Evolutionary conservation across 164 flowering plant genomes (phyloP).

Genomic region (Dillenia turbinata): DNA sequence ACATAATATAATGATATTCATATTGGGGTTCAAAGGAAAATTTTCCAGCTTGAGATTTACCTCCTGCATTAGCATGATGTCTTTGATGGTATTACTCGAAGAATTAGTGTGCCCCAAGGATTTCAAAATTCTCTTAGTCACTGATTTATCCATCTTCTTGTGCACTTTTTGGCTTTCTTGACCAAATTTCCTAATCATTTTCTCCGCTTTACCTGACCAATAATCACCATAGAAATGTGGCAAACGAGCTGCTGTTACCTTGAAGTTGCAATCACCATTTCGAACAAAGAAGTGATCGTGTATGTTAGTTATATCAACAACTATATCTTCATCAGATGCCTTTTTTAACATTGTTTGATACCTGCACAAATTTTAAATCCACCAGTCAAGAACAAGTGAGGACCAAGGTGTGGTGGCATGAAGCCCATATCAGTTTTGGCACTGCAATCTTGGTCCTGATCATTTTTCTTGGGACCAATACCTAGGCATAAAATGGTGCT

Average conservation of each 20-base stretch:
- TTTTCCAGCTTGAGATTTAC: slow-evolving; percentile 15
- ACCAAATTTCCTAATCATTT: background rate
- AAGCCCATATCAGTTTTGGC: background rate
- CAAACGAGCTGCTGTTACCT: slow-evolving; percentile 6
- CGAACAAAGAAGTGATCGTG: background rate
- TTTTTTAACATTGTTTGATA: slow-evolving; percentile 1
- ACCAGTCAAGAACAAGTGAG: background rate
- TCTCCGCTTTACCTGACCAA: slow-evolving; percentile 6
- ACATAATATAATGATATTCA: background rate
- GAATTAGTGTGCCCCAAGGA: slow-evolving; percentile 25
- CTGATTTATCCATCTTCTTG: background rate
- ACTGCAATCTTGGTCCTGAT: no score
- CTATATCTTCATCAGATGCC: slow-evolving; percentile 5
- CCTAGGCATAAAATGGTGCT: no score
- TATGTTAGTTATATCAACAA: slow-evolving; percentile 2
- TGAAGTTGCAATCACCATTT: background rate
- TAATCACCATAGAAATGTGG: slow-evolving; percentile 10
- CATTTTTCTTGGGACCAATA: no score
- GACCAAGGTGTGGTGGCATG: background rate
- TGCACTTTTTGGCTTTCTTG: background rate
- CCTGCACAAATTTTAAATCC: slow-evolving; percentile 2
- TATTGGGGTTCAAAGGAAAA: background rate
- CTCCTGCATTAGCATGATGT: slow-evolving; percentile 42
- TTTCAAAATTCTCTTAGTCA: slow-evolving; percentile 22
- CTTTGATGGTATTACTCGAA: slow-evolving; percentile 26